A percentile compares a stretch with the other conserved stretches of the same genome.
Evolutionary conservation across 371 early-diverging fungal species (phyloP).

Genomic region (Zychaea mexicana): DNA sequence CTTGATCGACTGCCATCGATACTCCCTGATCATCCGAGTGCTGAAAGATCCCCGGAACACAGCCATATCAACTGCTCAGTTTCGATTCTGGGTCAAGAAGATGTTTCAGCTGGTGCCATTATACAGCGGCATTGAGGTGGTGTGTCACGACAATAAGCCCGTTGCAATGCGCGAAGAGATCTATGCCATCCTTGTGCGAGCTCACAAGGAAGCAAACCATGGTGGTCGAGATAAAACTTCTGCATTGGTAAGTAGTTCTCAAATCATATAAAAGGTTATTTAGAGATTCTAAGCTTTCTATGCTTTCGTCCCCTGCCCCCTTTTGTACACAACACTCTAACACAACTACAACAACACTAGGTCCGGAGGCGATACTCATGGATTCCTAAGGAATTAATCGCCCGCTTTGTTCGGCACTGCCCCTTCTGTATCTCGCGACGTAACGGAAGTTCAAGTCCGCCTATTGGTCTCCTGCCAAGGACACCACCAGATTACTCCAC

Average conservation of each 20-base stretch:
- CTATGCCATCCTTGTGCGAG: constrained; percentile 58
- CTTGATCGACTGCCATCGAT: constrained; percentile 54
- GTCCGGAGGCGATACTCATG: constrained; percentile 49
- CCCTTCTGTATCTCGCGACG: constrained; percentile 52
- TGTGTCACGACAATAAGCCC: constrained; percentile 60
- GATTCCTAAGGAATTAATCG: constrained; percentile 56
- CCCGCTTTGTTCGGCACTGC: constrained; percentile 53
- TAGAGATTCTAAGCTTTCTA: no score
- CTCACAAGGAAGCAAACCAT: constrained; percentile 63
- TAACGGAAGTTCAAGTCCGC: constrained; percentile 41
- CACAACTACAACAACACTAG: no score
- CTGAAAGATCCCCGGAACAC: constrained; percentile 63
- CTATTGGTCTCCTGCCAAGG: constrained; percentile 31
- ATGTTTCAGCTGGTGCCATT: constrained; percentile 57
- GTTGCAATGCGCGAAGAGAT: constrained; percentile 64
- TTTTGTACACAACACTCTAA: neutral
- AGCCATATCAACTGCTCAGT: constrained; percentile 63
- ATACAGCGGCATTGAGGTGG: constrained; percentile 31
- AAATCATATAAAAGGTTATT: neutral
- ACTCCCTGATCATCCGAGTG: constrained; percentile 56
- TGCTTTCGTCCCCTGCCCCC: no score
- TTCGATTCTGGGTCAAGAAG: constrained; percentile 70
- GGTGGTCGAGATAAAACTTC: constrained; percentile 69
- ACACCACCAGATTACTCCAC: constrained; percentile 33
- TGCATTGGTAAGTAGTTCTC: constrained; percentile 46